Evolutionary conservation across 2,329 filamentous ascomycete genomes (phyloP).

Genomic region (Fusarium sp.): DNA sequence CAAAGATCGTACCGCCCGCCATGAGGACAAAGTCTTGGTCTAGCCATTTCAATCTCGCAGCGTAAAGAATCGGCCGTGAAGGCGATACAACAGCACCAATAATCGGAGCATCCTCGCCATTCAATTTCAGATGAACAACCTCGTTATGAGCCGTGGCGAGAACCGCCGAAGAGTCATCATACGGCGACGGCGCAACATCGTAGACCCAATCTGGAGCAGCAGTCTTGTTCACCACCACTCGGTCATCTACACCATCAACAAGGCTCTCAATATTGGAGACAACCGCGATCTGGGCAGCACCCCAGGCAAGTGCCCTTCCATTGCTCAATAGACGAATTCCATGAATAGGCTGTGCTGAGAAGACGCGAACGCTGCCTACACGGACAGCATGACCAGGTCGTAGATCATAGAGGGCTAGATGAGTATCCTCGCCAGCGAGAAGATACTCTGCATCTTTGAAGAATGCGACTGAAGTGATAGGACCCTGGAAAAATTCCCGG

Average conservation of each 20-base stretch:
- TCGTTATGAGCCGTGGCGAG: constrained; percentile 91
- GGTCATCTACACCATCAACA: constrained; percentile 38
- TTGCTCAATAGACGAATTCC: constrained; percentile 66
- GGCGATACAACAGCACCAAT: constrained; percentile 68
- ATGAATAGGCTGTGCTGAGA: constrained; percentile 77
- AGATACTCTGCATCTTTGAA: constrained; percentile 57
- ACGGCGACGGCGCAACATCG: constrained; percentile 68
- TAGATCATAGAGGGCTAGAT: constrained; percentile 65
- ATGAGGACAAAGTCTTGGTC: constrained; percentile 72
- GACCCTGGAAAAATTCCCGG: constrained; percentile 59
- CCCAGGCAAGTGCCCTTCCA: constrained; percentile 72
- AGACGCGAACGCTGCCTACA: constrained; percentile 63
- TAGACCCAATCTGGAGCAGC: constrained; percentile 81
- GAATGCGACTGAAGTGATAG: constrained; percentile 70
- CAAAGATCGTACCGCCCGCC: constrained; percentile 92
- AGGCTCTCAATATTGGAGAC: constrained; percentile 41
- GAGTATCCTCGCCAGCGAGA: constrained; percentile 70
- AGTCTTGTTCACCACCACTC: constrained; percentile 51
- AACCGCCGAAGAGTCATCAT: constrained; percentile 58
- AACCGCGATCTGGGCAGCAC: constrained; percentile 68
- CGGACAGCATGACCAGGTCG: constrained; percentile 48
- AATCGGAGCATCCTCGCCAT: constrained; percentile 49
- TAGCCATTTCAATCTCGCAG: constrained; percentile 77
- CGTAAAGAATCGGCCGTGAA: constrained; percentile 87
- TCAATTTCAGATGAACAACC: constrained; percentile 64